Base-by-base conservation (phyloP, 306 rosid species). In the Alnus glutinosa region DNA sequence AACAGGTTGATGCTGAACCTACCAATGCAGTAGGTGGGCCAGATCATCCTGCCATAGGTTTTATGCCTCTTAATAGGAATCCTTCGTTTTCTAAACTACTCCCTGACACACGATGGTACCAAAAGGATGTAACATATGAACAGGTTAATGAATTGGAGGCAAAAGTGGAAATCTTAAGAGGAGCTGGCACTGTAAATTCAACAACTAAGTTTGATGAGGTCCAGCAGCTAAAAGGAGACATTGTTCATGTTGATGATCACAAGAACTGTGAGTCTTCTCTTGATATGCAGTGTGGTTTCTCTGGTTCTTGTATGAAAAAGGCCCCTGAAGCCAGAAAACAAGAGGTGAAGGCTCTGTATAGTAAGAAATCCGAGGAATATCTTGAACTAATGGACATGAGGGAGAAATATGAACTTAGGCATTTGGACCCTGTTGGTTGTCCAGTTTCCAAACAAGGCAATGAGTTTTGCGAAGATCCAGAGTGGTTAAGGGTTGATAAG, bases 41-140 rank as follows among this genome's bases (percentile, higher is more conserved):
- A 71, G 88, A 84, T 89, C 86, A 85, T 55, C 83, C 83, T 52
- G 77, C 82, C 46, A 72, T 77, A 46, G 88, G 88, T 54, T 79
- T 77, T 84, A 75, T 79, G 74, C 91, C 87, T 75, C 79, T 77
- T 55, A 78, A 36, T 77, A 70, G 76, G 74, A 87, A 84, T 61
- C 78, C 81, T 80, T 89, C 89, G 44, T 82, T 79, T 76, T 81
- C 89, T 28, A 86, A 44, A 83, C 73, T 74, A 50, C 32, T 81
- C 13, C 86, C 83, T 0, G 92, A 87, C 74, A 52, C 89, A 9
- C 89, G 86, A 81, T 94, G 94, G 96, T 75, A 81, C 82, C 87
- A 83, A 47, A 92, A 84, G 72, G 84, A 88, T 67, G 79, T 89
- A 47, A 87, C 84, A n/a, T 77, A 75, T 79, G 98, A 89, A 73